Percentiles rank a stretch among this genome's conserved stretches.
Evolutionary conservation across 768 basidiomycete genomes (phyloP).

Genomic region (Megacollybia marginata): DNA sequence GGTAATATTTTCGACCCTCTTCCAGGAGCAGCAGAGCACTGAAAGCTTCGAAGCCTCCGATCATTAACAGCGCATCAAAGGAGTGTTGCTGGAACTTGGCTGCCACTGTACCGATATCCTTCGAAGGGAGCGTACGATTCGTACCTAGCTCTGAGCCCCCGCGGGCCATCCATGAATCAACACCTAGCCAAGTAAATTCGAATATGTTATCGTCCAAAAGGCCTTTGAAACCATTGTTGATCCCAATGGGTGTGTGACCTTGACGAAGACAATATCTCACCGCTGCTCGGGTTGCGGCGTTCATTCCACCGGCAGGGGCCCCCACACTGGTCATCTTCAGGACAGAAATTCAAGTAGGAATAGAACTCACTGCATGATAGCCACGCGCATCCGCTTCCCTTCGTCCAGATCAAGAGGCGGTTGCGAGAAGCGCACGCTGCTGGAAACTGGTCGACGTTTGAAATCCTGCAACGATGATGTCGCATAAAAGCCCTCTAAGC

Average conservation of each 20-base stretch:
- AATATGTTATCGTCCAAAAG: slow-evolving; percentile 83
- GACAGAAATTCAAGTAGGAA: slow-evolving; percentile 4
- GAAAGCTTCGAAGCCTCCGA: slow-evolving; percentile 97
- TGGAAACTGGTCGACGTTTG: slow-evolving; percentile 26
- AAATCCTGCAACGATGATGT: slow-evolving; percentile 57
- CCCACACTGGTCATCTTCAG: slow-evolving; percentile 56
- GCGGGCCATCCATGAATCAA: slow-evolving; percentile 92
- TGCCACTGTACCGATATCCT: slow-evolving; percentile 84
- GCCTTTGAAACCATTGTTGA: slow-evolving; percentile 95
- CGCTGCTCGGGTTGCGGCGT: slow-evolving; percentile 92
- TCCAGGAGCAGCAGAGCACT: slow-evolving; percentile 71
- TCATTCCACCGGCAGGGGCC: slow-evolving; percentile 98
- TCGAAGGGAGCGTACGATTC: slow-evolving; percentile 81
- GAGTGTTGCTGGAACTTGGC: slow-evolving; percentile 83
- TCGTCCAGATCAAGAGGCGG: too few relatives aligned
- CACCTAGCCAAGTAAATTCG: slow-evolving; percentile 91
- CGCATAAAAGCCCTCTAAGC: slow-evolving; percentile 75
- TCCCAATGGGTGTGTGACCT: slow-evolving; percentile 87
- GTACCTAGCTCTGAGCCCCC: slow-evolving; percentile 98
- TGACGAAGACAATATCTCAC: slow-evolving; percentile 89
- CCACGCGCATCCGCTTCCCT: slow-evolving; percentile 64
- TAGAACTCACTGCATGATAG: slow-evolving; percentile 73
- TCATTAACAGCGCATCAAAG: slow-evolving; percentile 75
- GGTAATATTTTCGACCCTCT: slow-evolving; percentile 74
- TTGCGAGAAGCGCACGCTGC: too few relatives aligned